These are phyloP conservation scores for Lachnellula willkommii DNA, from an alignment of 2,329 filamentous ascomycete genomes.

Conservation along the genomic window DNA sequence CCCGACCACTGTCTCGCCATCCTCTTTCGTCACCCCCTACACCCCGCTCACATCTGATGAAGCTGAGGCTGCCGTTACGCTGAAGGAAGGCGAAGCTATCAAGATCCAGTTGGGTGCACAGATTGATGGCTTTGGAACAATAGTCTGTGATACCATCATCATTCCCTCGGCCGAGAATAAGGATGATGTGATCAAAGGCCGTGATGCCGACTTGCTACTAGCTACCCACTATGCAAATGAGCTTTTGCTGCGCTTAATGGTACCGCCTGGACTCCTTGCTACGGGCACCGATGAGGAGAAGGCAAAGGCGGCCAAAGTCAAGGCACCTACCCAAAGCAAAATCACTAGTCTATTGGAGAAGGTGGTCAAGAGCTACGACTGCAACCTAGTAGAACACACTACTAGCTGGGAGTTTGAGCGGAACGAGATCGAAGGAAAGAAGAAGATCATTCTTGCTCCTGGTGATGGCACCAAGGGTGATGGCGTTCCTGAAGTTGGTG, in stretches of 20 bases:
- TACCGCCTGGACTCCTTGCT: constrained; percentile 81
- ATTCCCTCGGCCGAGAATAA: constrained; percentile 58
- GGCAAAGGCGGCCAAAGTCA: constrained; percentile 78
- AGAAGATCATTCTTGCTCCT: constrained; percentile 90
- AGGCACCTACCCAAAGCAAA: constrained; percentile 76
- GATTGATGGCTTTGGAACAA: constrained; percentile 94
- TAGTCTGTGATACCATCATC: constrained; percentile 89
- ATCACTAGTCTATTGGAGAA: constrained; percentile 88
- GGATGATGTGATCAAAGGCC: constrained; percentile 63
- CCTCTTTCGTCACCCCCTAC: constrained; percentile 92
- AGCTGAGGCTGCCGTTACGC: constrained; percentile 71
- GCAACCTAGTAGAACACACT: constrained; percentile 93
- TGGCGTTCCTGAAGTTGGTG: constrained; percentile 78
- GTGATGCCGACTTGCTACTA: constrained; percentile 79
- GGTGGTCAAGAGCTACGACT: constrained; percentile 84
- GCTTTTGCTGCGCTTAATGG: constrained; percentile 81
- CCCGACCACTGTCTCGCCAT: constrained; percentile 91
- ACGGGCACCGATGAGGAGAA: constrained; percentile 89
- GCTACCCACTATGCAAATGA: constrained; percentile 96
- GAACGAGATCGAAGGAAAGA: constrained; percentile 93
- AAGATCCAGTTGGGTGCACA: constrained; percentile 99
- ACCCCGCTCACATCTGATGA: constrained; percentile 84
- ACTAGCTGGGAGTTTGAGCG: constrained; percentile 95
- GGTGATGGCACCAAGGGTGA: constrained; percentile 87
- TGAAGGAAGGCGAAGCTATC: constrained; percentile 81